Evolutionary conservation across 1,139 yeast species (phyloP), one percentile per base, ranked within the genome.

Genomic region (Eremothecium coryli): DNA sequence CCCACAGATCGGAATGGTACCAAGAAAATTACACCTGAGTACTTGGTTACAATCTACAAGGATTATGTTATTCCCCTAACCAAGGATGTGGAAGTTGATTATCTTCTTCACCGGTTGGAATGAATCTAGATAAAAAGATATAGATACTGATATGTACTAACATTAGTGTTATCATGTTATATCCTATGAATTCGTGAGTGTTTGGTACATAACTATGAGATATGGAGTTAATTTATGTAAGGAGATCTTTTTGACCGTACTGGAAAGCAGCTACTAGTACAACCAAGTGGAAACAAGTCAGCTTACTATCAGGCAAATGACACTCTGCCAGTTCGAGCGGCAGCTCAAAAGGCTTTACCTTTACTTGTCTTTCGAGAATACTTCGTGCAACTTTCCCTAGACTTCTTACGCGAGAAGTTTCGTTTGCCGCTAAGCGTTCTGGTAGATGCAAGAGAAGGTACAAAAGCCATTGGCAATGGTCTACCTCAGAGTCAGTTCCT

Each of bases 21-120:
- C 54, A 77, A 82, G 44, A 84, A 82, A 51, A 81, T 90, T 20
- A 71, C 82, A 32, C 93, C 94, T 0, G 85, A 82, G 44, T 71
- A 75, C 14, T 74, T 90, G 42, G 94, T 90, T 13, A 67, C 71
- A 40, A 77, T 90, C 44, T 90, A 90, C 65, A 77, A 80, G 58
- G 85, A 85, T 36, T 80, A 78, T 64, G 82, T 90, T 29, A 90
- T 90, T 48, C 97, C 97, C 7, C 66, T 90, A 56, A 90, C 98
- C 5, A 90, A 88, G 61, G 82, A 81, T 56, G 97, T 90, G 11
- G 98, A 90, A 60, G 82, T 90, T 11, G 95, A 88, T 41, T 90
- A 90, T 54, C 65, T 90, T 39, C 63, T 90, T 52, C 70, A 93
- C 53, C 70, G 98, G 57, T 63, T 88, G 37, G 94, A 17, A 4